Evolutionary conservation across 2,329 filamentous ascomycete species (phyloP), one percentile per base, ranked within the genome.

Genomic region (Phaeosphaeriaceae sp.): DNA sequence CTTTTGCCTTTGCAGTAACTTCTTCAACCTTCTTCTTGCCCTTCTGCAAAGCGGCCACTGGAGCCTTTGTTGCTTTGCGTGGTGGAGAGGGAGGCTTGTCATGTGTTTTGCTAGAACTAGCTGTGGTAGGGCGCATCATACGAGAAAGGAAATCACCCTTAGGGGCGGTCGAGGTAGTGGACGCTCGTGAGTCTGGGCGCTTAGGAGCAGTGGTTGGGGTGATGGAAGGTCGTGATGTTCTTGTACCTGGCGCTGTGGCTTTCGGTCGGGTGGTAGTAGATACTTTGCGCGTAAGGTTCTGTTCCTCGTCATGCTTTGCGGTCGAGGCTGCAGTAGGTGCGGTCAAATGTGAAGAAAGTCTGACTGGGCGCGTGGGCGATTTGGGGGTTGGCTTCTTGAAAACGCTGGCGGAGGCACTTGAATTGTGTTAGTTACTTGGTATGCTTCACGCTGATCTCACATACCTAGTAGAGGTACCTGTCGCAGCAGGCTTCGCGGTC

Each of bases 51-150:
- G 61, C 42, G 32, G 58, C 59, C 18, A 60, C 61, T 34, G 63
- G 58, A n/a, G 54, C 51, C 48, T 66, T 69, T 15, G 64, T 42
- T 11, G 56, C 43, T 33, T 67, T 65, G 21, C 61, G 64, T 11
- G 74, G 72, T 26, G 75, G 72, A 50, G 71, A 67, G 13, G 71
- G 69, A 16, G 67, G 66, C 74, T 89, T 90, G 4, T 89, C 87
- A 2, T 83, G 77, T 0, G 82, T 81, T 74, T 90, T 91, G 55
- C 80, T 86, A 7, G 86, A 81, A 4, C 86, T 90, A 37, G 83
- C 79, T 36, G 87, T 83, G 0, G 89, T 92, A 2, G 89, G 89
- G 33, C 88, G 80, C 84, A 87, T 92, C 88, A 92, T 91, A 43
- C 89, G 83, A n/a, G 87, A 88, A 20, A 92, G 75, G 73, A 92